These are phyloP conservation scores for Pilasporangium apinafurcum DNA, from an alignment of 352 stramenopile species.

Conservation along the genomic window DNA sequence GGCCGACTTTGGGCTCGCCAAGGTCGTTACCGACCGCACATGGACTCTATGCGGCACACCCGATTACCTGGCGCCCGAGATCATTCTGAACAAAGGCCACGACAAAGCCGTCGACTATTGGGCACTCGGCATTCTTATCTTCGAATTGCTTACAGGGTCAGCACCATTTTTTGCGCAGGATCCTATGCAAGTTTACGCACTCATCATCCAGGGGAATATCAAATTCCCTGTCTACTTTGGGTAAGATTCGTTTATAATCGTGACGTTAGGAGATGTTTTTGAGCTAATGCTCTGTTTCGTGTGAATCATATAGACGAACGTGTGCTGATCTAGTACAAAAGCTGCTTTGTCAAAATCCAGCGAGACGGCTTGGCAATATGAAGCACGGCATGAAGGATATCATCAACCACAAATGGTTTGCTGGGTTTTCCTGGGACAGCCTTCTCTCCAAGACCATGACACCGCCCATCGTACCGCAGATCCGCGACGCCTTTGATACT, in stretches of 20 bases:
- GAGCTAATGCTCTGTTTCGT: not conserved
- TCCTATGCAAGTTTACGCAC: slow-evolving; percentile 89
- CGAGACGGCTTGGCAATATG: slow-evolving; percentile 71
- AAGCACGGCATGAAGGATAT: slow-evolving; percentile 84
- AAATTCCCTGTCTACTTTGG: slow-evolving; percentile 81
- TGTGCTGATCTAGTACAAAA: slow-evolving; percentile 87
- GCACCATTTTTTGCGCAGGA: slow-evolving; percentile 89
- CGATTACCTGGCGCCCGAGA: slow-evolving; percentile 91
- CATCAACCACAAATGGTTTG: slow-evolving; percentile 82
- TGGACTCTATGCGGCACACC: slow-evolving; percentile 91
- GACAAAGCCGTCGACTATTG: slow-evolving; percentile 90
- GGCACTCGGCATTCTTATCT: slow-evolving; percentile 87
- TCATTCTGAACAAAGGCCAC: slow-evolving; percentile 90
- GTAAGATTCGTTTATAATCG: slow-evolving; percentile 13
- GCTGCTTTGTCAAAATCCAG: slow-evolving; percentile 73
- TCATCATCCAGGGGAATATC: slow-evolving; percentile 85
- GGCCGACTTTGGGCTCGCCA: slow-evolving; percentile 90
- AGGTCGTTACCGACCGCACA: slow-evolving; percentile 79
- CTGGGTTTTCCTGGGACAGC: slow-evolving; percentile 58
- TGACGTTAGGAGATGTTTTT: not conserved
- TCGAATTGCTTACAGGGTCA: slow-evolving; percentile 81
- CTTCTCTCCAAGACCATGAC: slow-evolving; percentile 54
- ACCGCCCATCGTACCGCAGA: slow-evolving; percentile 64
- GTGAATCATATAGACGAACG: slow-evolving; percentile 26
- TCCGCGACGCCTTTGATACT: slow-evolving; percentile 70